phyloP scores from a whole-genome alignment of 1,284 basidiomycete species.

The Veloboletus limbatus region DNA sequence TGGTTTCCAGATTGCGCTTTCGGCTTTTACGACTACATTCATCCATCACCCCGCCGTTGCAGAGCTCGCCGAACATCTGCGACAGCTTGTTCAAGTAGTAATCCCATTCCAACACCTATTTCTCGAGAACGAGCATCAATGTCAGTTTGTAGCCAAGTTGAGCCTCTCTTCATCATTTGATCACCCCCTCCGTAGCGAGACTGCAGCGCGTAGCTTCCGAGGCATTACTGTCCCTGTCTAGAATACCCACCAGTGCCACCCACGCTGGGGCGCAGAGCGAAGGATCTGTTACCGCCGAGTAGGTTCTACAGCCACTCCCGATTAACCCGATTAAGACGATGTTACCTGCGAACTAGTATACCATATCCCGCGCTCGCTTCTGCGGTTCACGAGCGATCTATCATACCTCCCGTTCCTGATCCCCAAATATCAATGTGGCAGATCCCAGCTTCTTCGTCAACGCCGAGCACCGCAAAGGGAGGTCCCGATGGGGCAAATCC shows the following conservation, averaged over 20 bases:
- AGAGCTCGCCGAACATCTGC: slow-evolving; percentile 15
- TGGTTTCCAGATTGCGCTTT: slow-evolving; percentile 22
- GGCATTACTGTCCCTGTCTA: not conserved
- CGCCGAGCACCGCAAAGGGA: not conserved
- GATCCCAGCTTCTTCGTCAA: not conserved
- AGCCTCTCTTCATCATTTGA: not conserved
- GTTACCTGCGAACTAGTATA: not conserved
- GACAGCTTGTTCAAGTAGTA: slow-evolving; percentile 18
- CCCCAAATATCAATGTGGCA: not conserved
- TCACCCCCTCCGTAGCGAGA: slow-evolving; percentile 16
- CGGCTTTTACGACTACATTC: slow-evolving; percentile 16
- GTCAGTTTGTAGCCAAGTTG: slow-evolving; percentile 11
- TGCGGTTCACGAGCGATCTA: not conserved
- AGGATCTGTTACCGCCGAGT: slow-evolving; percentile 10
- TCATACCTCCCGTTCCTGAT: not conserved
- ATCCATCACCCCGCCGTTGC: not conserved
- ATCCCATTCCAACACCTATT: slow-evolving; percentile 23
- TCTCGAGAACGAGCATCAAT: slow-evolving; percentile 22
- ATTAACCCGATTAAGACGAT: slow-evolving; percentile 7
- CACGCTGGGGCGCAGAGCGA: not conserved
- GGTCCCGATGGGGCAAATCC: not conserved
- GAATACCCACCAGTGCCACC: not conserved
- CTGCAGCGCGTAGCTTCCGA: slow-evolving; percentile 19
- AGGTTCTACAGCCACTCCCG: slow-evolving; percentile 2
- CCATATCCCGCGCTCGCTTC: not conserved